Evolutionary conservation across 208 protist genomes (phyloP).

Genomic region (Acanthamoeba triangularis): DNA sequence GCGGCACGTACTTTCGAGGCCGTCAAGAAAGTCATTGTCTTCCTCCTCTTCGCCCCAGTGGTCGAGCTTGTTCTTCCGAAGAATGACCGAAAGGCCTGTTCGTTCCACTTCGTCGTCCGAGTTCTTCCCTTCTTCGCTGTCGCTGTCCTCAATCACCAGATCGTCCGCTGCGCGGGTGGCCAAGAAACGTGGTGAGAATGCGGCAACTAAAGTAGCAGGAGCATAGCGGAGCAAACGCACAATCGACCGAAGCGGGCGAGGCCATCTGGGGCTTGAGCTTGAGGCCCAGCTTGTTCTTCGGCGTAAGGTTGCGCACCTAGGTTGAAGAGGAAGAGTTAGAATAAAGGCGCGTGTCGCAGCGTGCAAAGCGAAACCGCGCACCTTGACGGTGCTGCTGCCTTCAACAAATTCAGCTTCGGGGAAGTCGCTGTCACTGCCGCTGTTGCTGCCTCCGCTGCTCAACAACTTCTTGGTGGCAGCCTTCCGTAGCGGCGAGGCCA

Average conservation of each 20-base stretch:
- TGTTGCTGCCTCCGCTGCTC: neutral
- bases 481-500: neutral
- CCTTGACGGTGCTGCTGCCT: conserved; percentile 69
- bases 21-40: conserved; percentile 64
- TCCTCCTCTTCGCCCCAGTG: conserved; percentile 70
- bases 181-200: neutral
- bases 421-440: conserved; percentile 6
- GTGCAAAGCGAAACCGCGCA: neutral
- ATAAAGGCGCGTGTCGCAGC: neutral
- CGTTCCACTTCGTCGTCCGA: conserved; percentile 58
- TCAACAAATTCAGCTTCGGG: conserved; percentile 71
- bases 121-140: conserved; percentile 47
- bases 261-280: conserved; percentile 6
- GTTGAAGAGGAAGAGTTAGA: neutral
- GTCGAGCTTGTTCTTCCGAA: conserved; percentile 67
- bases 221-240: neutral
- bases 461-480: conserved; percentile 9
- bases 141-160: conserved; percentile 63
- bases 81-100: conserved; percentile 67
- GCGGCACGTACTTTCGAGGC: conserved; percentile 26
- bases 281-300: neutral
- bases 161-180: conserved; percentile 4
- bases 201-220: neutral
- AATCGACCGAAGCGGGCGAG: neutral
- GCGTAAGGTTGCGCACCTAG: conserved; percentile 28